These are phyloP conservation scores for Backusella circina DNA, from an alignment of 192 early-diverging fungal genomes.

Conservation along the genomic window DNA sequence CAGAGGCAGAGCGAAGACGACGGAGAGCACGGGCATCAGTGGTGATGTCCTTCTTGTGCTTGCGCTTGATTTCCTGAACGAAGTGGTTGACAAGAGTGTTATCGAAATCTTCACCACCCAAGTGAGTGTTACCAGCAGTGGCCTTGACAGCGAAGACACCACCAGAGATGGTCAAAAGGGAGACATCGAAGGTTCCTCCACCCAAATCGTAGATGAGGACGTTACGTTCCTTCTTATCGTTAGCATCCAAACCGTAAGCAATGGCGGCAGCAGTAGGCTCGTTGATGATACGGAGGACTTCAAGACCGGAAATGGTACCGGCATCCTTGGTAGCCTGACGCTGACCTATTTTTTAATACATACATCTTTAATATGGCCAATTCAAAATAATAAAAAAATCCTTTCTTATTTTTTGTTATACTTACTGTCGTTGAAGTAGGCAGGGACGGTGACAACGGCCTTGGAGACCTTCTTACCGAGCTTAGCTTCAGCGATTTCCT, in stretches of 20 bases:
- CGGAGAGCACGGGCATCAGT: constrained; percentile 71
- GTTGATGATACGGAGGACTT: constrained; percentile 88
- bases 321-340: constrained; percentile 92
- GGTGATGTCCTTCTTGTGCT: constrained; percentile 70
- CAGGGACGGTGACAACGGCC: constrained; percentile 73
- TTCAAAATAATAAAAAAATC: neutral
- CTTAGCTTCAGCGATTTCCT: constrained; percentile 60
- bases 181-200: constrained; percentile 98
- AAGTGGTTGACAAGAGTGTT: constrained; percentile 94
- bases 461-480: constrained; percentile 62
- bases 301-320: constrained; percentile 79
- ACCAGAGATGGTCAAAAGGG: constrained; percentile 90
- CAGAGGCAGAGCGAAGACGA: constrained; percentile 71
- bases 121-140: constrained; percentile 95
- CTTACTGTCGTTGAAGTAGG: constrained; percentile 85
- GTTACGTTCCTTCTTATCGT: constrained; percentile 80
- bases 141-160: constrained; percentile 83
- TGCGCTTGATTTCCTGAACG: constrained; percentile 71
- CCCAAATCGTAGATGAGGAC: constrained; percentile 97
- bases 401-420: neutral
- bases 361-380: neutral
- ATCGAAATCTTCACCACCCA: constrained; percentile 99
- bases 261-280: constrained; percentile 88
- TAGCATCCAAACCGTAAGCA: constrained; percentile 96
- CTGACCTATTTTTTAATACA: constrained; percentile 62